Conservation (phyloP, 805 yeast genomes). For the Brettanomyces custersianus region DNA sequence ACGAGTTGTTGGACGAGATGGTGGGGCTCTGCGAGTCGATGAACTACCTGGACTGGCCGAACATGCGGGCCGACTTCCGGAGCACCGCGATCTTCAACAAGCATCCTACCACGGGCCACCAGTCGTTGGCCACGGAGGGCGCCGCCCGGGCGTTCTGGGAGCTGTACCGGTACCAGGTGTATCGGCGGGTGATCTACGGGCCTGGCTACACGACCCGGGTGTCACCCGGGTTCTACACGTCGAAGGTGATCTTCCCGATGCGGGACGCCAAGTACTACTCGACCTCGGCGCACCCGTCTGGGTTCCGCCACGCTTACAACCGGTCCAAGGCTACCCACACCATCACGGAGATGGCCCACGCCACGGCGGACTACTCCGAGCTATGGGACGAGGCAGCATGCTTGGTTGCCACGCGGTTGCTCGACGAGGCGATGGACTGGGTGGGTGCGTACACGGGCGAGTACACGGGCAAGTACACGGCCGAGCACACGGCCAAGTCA, state of each 20-base stretch:
- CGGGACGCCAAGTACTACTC: conserved; percentile 18
- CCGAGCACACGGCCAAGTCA: too few relatives aligned
- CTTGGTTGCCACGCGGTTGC: conserved; percentile 20
- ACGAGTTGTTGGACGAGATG: conserved; percentile 14
- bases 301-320: too few relatives aligned
- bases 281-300: conserved; percentile 5
- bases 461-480: too few relatives aligned
- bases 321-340: conserved; percentile 7
- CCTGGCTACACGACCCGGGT: not conserved
- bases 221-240: not conserved
- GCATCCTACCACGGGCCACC: not conserved
- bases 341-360: conserved; percentile 9
- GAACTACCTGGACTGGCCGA: not conserved
- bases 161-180: conserved; percentile 28
- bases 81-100: too few relatives aligned
- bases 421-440: conserved; percentile 32
- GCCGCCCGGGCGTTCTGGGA: conserved; percentile 29
- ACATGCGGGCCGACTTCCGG: too few relatives aligned
- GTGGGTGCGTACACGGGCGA: too few relatives aligned
- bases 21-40: conserved; percentile 6
- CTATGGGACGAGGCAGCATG: conserved; percentile 22
- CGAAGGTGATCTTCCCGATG: conserved; percentile 20
- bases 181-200: conserved; percentile 15
- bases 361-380: conserved; percentile 5
- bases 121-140: conserved; percentile 23